A percentile compares a stretch with the other conserved stretches of the same genome.
Evolutionary conservation across 352 stramenopile species (phyloP).

Genomic region (Thalassiosira ordinaria): DNA sequence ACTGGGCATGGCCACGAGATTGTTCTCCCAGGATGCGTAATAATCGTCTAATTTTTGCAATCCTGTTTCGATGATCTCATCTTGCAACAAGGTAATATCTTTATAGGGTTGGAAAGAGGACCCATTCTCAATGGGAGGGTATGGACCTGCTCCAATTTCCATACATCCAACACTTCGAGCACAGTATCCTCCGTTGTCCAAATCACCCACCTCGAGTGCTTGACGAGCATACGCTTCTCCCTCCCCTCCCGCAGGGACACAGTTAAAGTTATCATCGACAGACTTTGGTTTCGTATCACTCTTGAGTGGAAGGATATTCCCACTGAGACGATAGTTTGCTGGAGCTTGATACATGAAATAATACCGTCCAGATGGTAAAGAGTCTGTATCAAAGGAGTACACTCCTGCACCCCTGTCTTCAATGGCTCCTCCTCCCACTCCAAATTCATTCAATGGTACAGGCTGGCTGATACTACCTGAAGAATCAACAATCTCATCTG

Average conservation of each 20-base stretch:
- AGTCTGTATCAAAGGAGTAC: not conserved
- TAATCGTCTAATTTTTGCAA: slow-evolving; percentile 5
- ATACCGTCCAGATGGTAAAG: slow-evolving; percentile 31
- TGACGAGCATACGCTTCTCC: slow-evolving; percentile 14
- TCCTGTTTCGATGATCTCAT: not conserved
- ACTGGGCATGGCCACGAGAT: slow-evolving; percentile 15
- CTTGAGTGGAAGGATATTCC: slow-evolving; percentile 36
- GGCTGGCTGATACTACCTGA: too few species aligned
- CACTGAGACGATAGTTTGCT: slow-evolving; percentile 14
- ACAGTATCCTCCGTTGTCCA: slow-evolving; percentile 51
- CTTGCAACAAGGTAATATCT: not conserved
- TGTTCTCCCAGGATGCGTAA: not conserved
- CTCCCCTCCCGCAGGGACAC: slow-evolving; percentile 35
- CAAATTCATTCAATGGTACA: too few species aligned
- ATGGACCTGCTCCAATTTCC: slow-evolving; percentile 39
- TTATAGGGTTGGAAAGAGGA: slow-evolving; percentile 11
- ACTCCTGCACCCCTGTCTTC: not conserved
- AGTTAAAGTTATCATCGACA: too few species aligned
- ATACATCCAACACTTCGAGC: slow-evolving; percentile 44
- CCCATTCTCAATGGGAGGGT: slow-evolving; percentile 24
- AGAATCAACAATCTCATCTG: slow-evolving; percentile 4
- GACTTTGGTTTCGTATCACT: too few species aligned
- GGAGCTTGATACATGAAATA: slow-evolving; percentile 50
- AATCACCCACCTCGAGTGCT: slow-evolving; percentile 24
- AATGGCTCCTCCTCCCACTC: not conserved